Percentiles rank a stretch among this genome's conserved stretches.
These are phyloP conservation scores for Dryas integrifolia DNA, from an alignment of 331 rosid species.

Conservation along the genomic window DNA sequence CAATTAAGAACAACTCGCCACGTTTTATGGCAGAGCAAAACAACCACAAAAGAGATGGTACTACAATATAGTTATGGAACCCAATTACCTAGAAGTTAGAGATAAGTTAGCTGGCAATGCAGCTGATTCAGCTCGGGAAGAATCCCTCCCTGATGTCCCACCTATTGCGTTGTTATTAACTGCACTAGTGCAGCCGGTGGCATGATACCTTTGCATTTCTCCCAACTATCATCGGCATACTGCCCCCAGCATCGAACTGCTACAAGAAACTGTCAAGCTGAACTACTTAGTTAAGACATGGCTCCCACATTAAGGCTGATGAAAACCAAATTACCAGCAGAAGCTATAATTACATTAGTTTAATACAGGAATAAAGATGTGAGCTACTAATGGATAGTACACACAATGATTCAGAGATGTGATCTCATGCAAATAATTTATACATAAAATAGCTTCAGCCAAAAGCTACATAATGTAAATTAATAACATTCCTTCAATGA, in stretches of 20 bases:
- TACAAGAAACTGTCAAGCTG: constrained; percentile 43
- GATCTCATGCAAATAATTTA: constrained; percentile 20
- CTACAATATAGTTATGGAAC: neutral
- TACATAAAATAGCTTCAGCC: constrained; percentile 20
- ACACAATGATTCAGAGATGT: constrained; percentile 1
- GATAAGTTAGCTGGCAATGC: constrained; percentile 67
- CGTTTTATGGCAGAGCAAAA: constrained; percentile 6
- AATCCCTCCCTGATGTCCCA: constrained; percentile 78
- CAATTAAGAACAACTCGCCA: constrained; percentile 10
- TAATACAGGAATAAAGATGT: constrained; percentile 2
- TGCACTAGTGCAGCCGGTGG: constrained; percentile 94
- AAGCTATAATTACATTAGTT: constrained; percentile 13
- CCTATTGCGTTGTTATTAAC: constrained; percentile 78
- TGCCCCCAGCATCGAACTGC: constrained; percentile 73
- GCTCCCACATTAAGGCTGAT: constrained; percentile 28
- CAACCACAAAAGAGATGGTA: neutral
- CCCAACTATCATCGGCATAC: constrained; percentile 86
- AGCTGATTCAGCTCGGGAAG: constrained; percentile 77
- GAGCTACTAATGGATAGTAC: constrained; percentile 12
- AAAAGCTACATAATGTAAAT: constrained; percentile 21
- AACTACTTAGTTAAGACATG: constrained; percentile 34
- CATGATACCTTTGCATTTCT: constrained; percentile 95
- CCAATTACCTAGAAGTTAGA: constrained; percentile 63
- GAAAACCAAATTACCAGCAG: constrained; percentile 12
- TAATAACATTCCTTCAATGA: constrained; percentile 12